Percentiles rank a stretch among this genome's conserved stretches.
Evolutionary conservation across 2,329 filamentous ascomycete genomes (phyloP).

Genomic region (Didymella sp.): DNA sequence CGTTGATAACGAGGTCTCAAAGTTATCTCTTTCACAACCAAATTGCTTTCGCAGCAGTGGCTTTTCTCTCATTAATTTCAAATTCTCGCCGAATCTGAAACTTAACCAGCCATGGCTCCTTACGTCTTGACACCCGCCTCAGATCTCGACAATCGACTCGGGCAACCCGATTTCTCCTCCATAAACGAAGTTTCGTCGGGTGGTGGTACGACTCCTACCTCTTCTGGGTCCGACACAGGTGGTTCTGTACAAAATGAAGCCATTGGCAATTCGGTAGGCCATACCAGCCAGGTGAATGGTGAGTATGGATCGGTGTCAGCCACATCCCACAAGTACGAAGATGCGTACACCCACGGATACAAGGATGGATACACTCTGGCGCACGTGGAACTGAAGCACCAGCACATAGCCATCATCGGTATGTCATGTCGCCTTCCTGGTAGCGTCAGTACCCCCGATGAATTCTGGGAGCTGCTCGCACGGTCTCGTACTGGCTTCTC

Average conservation of each 20-base stretch:
- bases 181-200: background rate
- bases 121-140: constrained; percentile 27
- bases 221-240: background rate
- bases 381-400: constrained; percentile 26
- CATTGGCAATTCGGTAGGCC: background rate
- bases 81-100: background rate
- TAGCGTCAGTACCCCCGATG: constrained; percentile 31
- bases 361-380: constrained; percentile 25
- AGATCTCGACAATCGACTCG: constrained; percentile 18
- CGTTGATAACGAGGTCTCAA: background rate
- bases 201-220: background rate
- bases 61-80: background rate
- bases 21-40: background rate
- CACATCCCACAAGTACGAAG: constrained; percentile 12
- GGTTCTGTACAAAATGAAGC: background rate
- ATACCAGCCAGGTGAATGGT: background rate
- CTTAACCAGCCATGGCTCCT: constrained; percentile 23
- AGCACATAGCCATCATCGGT: constrained; percentile 51
- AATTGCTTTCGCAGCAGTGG: background rate
- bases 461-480: constrained; percentile 39
- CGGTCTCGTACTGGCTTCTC: constrained; percentile 42
- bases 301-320: background rate
- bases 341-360: constrained; percentile 29
- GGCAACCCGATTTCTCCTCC: background rate
- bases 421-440: constrained; percentile 43